Percentiles rank a stretch among this genome's conserved stretches.
Conservation (phyloP, 768 basidiomycete species). For the Phylloporus rhodoxanthus region DNA sequence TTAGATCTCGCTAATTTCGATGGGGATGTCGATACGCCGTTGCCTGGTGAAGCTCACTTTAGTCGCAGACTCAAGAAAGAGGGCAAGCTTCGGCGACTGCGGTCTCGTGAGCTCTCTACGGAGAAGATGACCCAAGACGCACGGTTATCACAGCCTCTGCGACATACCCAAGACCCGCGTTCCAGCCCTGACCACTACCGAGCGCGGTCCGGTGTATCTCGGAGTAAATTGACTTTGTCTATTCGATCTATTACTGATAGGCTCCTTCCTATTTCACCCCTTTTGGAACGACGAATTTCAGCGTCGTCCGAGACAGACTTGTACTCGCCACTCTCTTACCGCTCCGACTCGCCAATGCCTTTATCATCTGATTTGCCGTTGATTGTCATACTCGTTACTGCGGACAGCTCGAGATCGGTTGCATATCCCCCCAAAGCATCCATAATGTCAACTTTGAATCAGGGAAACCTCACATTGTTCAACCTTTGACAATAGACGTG, state of each 20-base stretch:
- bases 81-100: slow-evolving; percentile 52
- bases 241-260: slow-evolving; percentile 18
- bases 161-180: not conserved
- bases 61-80: slow-evolving; percentile 51
- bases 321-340: slow-evolving; percentile 7
- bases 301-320: slow-evolving; percentile 12
- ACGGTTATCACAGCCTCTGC: not conserved
- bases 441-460: slow-evolving; percentile 6
- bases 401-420: not conserved
- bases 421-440: not conserved
- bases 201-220: not conserved
- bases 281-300: slow-evolving; percentile 13
- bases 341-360: slow-evolving; percentile 5
- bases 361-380: not conserved
- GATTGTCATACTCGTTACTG: slow-evolving; percentile 3
- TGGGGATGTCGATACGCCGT: slow-evolving; percentile 57
- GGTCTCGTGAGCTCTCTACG: slow-evolving; percentile 31
- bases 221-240: slow-evolving; percentile 2
- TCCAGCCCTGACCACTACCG: not conserved
- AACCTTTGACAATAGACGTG: not conserved
- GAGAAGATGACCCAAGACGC: slow-evolving; percentile 11
- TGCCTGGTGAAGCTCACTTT: slow-evolving; percentile 53
- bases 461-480: not conserved
- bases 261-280: slow-evolving; percentile 16
- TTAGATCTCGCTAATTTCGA: slow-evolving; percentile 75